Conservation (phyloP, 2,329 filamentous ascomycete species). For the Phialocephala sp. region DNA sequence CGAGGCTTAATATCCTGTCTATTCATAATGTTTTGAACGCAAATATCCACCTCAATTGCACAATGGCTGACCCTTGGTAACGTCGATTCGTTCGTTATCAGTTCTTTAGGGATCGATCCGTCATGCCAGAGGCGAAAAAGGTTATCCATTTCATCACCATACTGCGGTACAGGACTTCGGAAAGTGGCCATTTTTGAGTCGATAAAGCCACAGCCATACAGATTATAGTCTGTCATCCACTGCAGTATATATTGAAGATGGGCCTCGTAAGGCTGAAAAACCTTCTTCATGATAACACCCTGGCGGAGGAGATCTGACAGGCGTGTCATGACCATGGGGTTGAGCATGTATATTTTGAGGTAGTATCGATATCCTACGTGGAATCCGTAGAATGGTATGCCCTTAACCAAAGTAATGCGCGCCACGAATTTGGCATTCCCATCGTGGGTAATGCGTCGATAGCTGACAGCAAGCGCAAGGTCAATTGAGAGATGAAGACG, state of each 20-base stretch:
- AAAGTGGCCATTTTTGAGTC: conserved; percentile 74
- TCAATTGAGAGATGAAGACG: conserved; percentile 87
- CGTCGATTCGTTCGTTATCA: conserved; percentile 64
- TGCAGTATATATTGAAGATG: conserved; percentile 92
- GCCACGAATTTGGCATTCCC: conserved; percentile 78
- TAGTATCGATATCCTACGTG: conserved; percentile 90
- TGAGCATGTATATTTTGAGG: conserved; percentile 93
- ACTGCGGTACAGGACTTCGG: conserved; percentile 74
- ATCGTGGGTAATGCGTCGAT: conserved; percentile 75
- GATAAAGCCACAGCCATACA: conserved; percentile 92
- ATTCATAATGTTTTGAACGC: conserved; percentile 87
- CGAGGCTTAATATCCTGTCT: conserved; percentile 76
- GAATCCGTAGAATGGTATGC: conserved; percentile 94
- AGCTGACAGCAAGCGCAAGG: conserved; percentile 84
- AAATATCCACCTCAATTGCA: conserved; percentile 87
- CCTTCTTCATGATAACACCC: conserved; percentile 81
- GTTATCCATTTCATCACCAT: conserved; percentile 65
- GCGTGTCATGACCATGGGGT: conserved; percentile 84
- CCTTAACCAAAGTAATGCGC: conserved; percentile 90
- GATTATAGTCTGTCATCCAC: conserved; percentile 98
- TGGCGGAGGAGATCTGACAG: conserved; percentile 86
- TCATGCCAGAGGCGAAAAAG: conserved; percentile 80
- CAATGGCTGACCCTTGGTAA: conserved; percentile 86
- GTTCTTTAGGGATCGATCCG: conserved; percentile 64
- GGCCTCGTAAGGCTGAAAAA: conserved; percentile 91